Percentiles rank a stretch among this genome's conserved stretches.
These are phyloP conservation scores for Neocucurbitaria cava DNA, from an alignment of 2,329 filamentous ascomycete genomes.

Conservation along the genomic window DNA sequence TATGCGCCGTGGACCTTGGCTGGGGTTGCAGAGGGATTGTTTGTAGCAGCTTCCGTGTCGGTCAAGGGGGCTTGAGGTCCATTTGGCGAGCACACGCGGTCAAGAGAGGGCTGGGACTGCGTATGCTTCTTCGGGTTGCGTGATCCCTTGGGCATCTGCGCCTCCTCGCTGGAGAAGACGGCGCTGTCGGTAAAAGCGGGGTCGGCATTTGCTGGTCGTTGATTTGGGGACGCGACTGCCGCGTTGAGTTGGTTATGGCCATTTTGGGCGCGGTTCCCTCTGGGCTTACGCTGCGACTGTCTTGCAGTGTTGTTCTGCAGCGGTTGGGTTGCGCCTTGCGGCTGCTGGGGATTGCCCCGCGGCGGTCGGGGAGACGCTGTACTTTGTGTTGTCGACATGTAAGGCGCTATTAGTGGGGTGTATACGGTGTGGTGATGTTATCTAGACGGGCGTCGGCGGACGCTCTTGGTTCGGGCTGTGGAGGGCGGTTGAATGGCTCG, in stretches of 20 bases:
- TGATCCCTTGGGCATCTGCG: constrained; percentile 27
- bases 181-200: constrained; percentile 33
- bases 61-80: constrained; percentile 31
- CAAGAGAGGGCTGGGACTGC: constrained; percentile 35
- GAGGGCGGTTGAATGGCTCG: constrained; percentile 24
- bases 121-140: constrained; percentile 41
- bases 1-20: constrained; percentile 66
- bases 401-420: constrained; percentile 11
- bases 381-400: constrained; percentile 44
- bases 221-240: constrained; percentile 20
- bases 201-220: constrained; percentile 12
- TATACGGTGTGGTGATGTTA: constrained; percentile 19
- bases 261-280: constrained; percentile 42
- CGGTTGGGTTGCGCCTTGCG: constrained; percentile 39
- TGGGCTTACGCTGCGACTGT: constrained; percentile 38
- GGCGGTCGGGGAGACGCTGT: constrained; percentile 44
- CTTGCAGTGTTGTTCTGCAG: constrained; percentile 34
- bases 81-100: constrained; percentile 33
- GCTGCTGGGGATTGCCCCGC: constrained; percentile 39
- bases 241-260: constrained; percentile 31
- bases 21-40: constrained; percentile 36
- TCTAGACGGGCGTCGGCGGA: constrained; percentile 36
- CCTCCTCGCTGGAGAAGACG: constrained; percentile 38
- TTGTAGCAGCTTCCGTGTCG: constrained; percentile 32
- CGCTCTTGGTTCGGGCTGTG: constrained; percentile 21